Evolutionary conservation across 768 basidiomycete species (phyloP), one percentile per base, ranked within the genome.

Genomic region (Xerocomellus intermedius): DNA sequence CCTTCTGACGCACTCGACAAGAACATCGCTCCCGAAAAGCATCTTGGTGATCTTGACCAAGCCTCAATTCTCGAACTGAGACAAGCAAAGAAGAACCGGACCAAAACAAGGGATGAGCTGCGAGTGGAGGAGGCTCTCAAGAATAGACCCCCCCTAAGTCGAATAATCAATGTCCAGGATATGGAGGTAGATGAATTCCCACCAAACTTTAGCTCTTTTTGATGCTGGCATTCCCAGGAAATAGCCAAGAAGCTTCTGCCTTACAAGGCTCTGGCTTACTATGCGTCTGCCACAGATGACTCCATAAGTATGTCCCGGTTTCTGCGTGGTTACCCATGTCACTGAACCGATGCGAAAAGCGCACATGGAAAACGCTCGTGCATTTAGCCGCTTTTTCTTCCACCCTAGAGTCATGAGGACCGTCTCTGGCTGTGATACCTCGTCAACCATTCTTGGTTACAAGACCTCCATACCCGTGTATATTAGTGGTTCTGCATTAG

Each of bases 351-450:
- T 21, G 35, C 32, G 50, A 39, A 62, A 62, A 89, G 87, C 83
- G 12, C 70, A 81, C 63, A 55, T 65, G 10, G 88, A 93, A 69
- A 94, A 94, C 58, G 75, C 79, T n/a, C 78, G 81, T 39, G 89
- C 90, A n/a, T 94, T 91, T 69, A 77, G 80, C 39, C 83, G 91
- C 30, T 87, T 93, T 69, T 96, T 93, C 77, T 95, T 96, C 72
- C 79, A 84, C 50, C 84, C 94, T 16, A 84, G 94, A 22, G 82
- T 98, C 37, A 83, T 92, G 83, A 82, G 79, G 45, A 72, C 81
- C 4, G 80, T 90, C 9, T 81, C 83, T 4, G 67, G 72, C 45
- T 84, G 85, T 56, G 82, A 89, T 69, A 81, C 86, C 19, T 87
- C 87, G 0, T 87, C 88, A 10, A 83, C 77, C 6, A 84, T 91